Evolutionary conservation across 2,329 filamentous ascomycete species (phyloP), one percentile per base, ranked within the genome.

Genomic region (Bimuria novae-zelandiae): DNA sequence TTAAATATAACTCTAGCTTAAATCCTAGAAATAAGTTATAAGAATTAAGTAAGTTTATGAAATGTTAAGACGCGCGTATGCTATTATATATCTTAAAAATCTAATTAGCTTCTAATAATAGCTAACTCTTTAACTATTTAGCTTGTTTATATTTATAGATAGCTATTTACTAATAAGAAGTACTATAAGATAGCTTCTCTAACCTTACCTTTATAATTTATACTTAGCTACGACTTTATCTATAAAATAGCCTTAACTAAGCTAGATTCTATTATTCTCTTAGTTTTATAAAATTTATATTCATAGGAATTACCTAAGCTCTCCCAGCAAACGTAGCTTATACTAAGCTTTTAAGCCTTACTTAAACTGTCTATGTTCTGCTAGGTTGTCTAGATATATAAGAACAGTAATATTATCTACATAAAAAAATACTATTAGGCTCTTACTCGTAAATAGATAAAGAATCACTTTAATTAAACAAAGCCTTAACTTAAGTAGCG

Each of bases 351-450:
- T 4, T 7, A 51, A 29, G 32, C 29, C 22, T 2, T 23, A 21
- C 32, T 51, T 23, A 39, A 51, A 51, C 3, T 45, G 19, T 3
- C 43, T 14, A 25, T 45, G 29, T 29, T 16, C 6, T 27, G 4
- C 1, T 11, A n/a, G 25, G 45, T 27, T 6, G 21, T 19, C 35
- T 19, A 30, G 12, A 29, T 17, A 12, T n/a, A n/a, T n/a, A 25
- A 19, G 8, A 37, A 27, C 12, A 51, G 46, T 23, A 16, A 46
- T 52, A 41, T 52, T 30, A 33, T 51, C 22, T 30, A 60, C 17
- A 43, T 52, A 57, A 49, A 60, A 55, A 42, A 60, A 57, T 16
- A 60, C 4, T 10, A 56, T n/a, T 0, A 60, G 29, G 11, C 30
- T 27, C 1, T 56, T 25, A 21, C 50, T 60, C 0, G 29, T 43